These are phyloP conservation scores for Dactylellina leptospora DNA, from an alignment of 2,329 filamentous ascomycete species.

Conservation along the genomic window DNA sequence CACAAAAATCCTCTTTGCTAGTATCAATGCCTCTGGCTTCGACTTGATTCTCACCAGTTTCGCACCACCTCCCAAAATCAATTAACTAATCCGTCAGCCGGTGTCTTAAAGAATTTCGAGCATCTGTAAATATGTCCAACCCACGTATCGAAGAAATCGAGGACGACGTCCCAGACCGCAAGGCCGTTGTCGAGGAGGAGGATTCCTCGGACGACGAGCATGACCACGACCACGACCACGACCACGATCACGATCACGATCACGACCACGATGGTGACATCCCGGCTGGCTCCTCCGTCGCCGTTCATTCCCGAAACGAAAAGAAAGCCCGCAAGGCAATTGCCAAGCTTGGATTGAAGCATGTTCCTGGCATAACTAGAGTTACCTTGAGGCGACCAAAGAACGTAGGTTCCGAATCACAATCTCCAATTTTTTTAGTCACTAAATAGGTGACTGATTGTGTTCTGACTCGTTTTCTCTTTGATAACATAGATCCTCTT, in stretches of 20 bases:
- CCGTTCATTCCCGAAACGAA: constrained; percentile 98
- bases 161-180: constrained; percentile 76
- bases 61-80: neutral
- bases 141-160: constrained; percentile 97
- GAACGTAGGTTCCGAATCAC: constrained; percentile 76
- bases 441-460: neutral
- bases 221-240: constrained; percentile 62
- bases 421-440: neutral
- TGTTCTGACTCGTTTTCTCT: neutral
- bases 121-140: constrained; percentile 82
- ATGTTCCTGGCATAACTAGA: constrained; percentile 95
- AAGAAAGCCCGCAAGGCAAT: constrained; percentile 99
- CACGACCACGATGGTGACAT: constrained; percentile 69
- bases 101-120: constrained; percentile 8
- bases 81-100: neutral
- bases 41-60: neutral
- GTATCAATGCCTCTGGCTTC: neutral
- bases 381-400: constrained; percentile 98
- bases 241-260: constrained; percentile 64
- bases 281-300: constrained; percentile 84
- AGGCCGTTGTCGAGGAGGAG: constrained; percentile 79
- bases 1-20: constrained; percentile 31
- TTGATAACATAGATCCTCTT: constrained; percentile 80
- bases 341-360: constrained; percentile 96
- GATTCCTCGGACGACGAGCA: constrained; percentile 63